These are phyloP conservation scores for Mycena pura DNA, from an alignment of 768 basidiomycete genomes.

Conservation along the genomic window DNA sequence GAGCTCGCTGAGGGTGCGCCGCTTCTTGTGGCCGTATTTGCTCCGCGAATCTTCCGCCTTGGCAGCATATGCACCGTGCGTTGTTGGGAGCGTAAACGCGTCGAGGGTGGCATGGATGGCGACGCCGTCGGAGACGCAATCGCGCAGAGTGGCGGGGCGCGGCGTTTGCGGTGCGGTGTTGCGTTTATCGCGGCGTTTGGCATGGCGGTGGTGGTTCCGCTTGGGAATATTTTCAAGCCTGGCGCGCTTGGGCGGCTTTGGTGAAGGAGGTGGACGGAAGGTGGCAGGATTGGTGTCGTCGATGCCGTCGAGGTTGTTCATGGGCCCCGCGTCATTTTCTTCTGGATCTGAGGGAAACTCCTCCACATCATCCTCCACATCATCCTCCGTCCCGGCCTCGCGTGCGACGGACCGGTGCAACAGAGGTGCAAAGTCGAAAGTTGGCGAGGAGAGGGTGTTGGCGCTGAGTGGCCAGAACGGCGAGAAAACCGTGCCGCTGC, in stretches of 20 bases:
- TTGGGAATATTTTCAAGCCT: not conserved
- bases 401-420: not conserved
- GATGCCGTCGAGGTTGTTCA: not conserved
- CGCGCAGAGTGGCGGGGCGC: not conserved
- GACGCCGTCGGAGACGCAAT: not conserved
- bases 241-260: not conserved
- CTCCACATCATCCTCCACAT: not conserved
- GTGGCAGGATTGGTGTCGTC: not conserved
- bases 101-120: not conserved
- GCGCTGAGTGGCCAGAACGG: not conserved
- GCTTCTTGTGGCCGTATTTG: conserved; percentile 6
- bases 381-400: not conserved
- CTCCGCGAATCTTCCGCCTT: not conserved
- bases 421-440: not conserved
- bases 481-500: not conserved
- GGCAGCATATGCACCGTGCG: not conserved
- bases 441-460: not conserved
- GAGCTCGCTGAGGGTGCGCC: not conserved
- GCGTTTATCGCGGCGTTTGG: not conserved
- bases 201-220: not conserved
- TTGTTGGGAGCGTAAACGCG: not conserved
- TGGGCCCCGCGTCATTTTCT: not conserved
- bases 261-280: not conserved
- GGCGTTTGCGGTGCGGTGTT: not conserved
- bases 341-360: not conserved